A percentile compares a stretch with the other conserved stretches of the same genome.
These are phyloP conservation scores for Mortierella sp. DNA, from an alignment of 371 early-diverging fungal genomes.

Conservation along the genomic window DNA sequence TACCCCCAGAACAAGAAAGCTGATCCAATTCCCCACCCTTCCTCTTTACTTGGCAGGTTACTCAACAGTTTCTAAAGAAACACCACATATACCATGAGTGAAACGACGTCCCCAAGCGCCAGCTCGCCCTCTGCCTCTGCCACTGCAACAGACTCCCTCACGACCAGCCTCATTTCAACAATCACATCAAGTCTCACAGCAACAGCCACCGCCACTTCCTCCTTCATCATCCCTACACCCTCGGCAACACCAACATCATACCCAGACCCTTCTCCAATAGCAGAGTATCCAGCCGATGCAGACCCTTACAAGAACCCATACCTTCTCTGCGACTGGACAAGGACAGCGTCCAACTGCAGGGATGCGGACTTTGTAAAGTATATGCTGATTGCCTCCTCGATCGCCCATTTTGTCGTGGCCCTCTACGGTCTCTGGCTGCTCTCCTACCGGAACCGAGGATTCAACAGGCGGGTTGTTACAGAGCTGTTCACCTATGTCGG, in stretches of 20 bases:
- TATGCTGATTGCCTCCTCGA: constrained; percentile 39
- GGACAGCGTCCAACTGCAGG: constrained; percentile 26
- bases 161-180: constrained; percentile 9
- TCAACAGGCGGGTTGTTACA: constrained; percentile 46
- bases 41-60: neutral
- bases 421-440: constrained; percentile 47
- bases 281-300: neutral
- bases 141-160: constrained; percentile 16
- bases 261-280: neutral
- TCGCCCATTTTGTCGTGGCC: constrained; percentile 25
- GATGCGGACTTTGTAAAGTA: constrained; percentile 41
- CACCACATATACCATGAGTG: constrained; percentile 17
- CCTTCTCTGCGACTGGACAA: constrained; percentile 49
- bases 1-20: neutral
- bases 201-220: constrained; percentile 2
- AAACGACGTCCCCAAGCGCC: neutral
- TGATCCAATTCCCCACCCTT: neutral
- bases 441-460: constrained; percentile 45
- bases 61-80: neutral
- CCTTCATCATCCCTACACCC: constrained; percentile 10
- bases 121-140: constrained; percentile 7
- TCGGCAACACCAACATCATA: constrained; percentile 3
- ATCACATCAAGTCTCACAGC: constrained; percentile 22
- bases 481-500: constrained; percentile 45
- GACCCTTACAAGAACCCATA: constrained; percentile 8